phyloP scores from a whole-genome alignment of 306 rosid genomes.

The Aeschynomene evenia region DNA sequence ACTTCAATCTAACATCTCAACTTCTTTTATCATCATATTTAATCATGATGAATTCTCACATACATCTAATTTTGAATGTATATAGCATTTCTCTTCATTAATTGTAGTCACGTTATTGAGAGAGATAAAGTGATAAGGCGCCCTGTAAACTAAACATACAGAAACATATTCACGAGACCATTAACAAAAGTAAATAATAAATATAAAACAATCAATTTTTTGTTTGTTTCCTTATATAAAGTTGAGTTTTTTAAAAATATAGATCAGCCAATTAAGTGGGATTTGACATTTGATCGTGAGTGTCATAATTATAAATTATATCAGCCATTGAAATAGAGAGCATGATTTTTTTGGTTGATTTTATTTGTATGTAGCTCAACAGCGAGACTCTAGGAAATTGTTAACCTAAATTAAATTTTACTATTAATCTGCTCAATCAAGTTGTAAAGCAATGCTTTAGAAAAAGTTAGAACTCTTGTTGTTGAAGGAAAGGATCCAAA shows the following conservation, averaged over 20 bases:
- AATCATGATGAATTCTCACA: too few species aligned
- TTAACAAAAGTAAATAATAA: conserved; percentile 10
- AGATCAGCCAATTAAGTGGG: neutral
- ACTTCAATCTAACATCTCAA: too few species aligned
- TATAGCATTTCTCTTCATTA: too few species aligned
- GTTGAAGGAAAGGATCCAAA: conserved; percentile 36
- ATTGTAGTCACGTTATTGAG: conserved; percentile 46
- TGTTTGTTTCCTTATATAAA: neutral
- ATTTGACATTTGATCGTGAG: neutral
- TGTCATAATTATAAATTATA: too few species aligned
- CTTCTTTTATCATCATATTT: too few species aligned
- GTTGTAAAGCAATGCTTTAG: neutral
- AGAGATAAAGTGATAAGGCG: conserved; percentile 27
- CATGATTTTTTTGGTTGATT: neutral
- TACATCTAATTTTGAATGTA: too few species aligned
- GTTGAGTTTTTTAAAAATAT: neutral
- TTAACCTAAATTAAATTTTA: neutral
- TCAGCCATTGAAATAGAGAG: too few species aligned
- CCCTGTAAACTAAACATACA: conserved; percentile 22
- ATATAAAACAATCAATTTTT: conserved; percentile 5
- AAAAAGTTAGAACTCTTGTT: conserved; percentile 19
- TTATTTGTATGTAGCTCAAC: neutral
- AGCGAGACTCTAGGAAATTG: conserved; percentile 10
- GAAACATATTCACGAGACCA: conserved; percentile 44
- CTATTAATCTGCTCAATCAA: neutral